These are phyloP conservation scores for Turritis glabra DNA, from an alignment of 345 rosid species.

Conservation along the genomic window DNA sequence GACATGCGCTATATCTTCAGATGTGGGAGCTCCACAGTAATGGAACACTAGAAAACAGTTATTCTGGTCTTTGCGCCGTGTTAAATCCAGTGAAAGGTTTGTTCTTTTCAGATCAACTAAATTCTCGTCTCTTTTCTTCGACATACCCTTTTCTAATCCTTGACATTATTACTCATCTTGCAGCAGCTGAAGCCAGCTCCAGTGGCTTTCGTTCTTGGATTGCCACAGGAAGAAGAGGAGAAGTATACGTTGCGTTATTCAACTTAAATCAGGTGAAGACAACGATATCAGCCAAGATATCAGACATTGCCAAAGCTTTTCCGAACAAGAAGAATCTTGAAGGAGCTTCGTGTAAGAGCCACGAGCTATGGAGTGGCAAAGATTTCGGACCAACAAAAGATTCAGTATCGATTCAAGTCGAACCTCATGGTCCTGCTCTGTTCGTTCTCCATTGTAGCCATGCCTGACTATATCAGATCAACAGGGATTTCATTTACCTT, in stretches of 20 bases:
- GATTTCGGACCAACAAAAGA: slow-evolving; percentile 34
- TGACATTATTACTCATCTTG: slow-evolving; percentile 16
- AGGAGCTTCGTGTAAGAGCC: slow-evolving; percentile 46
- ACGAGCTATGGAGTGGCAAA: slow-evolving; percentile 70
- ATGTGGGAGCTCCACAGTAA: slow-evolving; percentile 74
- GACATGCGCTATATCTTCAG: slow-evolving; percentile 39
- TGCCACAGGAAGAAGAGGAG: slow-evolving; percentile 75
- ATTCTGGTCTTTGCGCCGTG: slow-evolving; percentile 84
- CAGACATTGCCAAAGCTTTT: slow-evolving; percentile 61
- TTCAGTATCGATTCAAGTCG: slow-evolving; percentile 47
- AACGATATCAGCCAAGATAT: slow-evolving; percentile 53
- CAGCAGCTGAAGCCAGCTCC: slow-evolving; percentile 31
- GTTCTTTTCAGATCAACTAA: neutral
- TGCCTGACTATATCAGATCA: slow-evolving; percentile 22
- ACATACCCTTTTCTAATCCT: neutral
- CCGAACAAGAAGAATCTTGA: slow-evolving; percentile 37
- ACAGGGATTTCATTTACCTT: neutral
- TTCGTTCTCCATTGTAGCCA: slow-evolving; percentile 56
- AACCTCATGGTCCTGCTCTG: slow-evolving; percentile 59
- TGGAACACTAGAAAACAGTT: slow-evolving; percentile 69
- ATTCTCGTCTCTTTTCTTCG: neutral
- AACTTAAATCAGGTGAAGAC: slow-evolving; percentile 52
- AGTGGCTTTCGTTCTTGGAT: slow-evolving; percentile 79
- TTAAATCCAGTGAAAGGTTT: slow-evolving; percentile 65
- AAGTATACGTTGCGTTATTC: slow-evolving; percentile 62